phyloP scores from a whole-genome alignment of 805 yeast species.

The Deakozyma indianensis region DNA sequence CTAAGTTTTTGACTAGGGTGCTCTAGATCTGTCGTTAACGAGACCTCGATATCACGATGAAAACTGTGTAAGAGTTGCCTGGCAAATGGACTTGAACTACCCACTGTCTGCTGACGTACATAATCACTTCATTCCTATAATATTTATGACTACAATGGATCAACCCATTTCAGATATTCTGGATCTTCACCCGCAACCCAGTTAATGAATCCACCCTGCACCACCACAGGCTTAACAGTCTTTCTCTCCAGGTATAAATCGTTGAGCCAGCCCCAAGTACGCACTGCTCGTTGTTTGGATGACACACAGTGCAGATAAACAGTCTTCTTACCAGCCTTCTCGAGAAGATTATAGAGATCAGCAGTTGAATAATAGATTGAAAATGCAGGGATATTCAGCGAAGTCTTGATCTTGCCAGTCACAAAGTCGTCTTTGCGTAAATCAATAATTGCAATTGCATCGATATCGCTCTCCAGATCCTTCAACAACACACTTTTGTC shows the following conservation, averaged over 20 bases:
- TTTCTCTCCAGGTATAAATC: not conserved
- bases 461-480: not conserved
- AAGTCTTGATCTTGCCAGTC: not conserved
- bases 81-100: too few relatives aligned
- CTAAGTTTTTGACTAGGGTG: not conserved
- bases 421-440: not conserved
- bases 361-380: not conserved
- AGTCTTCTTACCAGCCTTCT: not conserved
- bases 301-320: slow-evolving; percentile 1
- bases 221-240: not conserved
- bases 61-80: too few relatives aligned
- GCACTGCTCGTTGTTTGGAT: not conserved
- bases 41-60: too few relatives aligned
- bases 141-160: not conserved
- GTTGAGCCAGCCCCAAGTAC: slow-evolving; percentile 1
- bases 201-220: not conserved
- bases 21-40: too few relatives aligned
- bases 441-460: not conserved
- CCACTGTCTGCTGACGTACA: too few relatives aligned
- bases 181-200: not conserved
- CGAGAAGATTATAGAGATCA: not conserved
- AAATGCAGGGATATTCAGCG: slow-evolving; percentile 1
- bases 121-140: too few relatives aligned
- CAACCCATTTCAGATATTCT: not conserved
- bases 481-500: not conserved